phyloP scores from a whole-genome alignment of 257 asterid species.

The Solanum pinnatisectum region DNA sequence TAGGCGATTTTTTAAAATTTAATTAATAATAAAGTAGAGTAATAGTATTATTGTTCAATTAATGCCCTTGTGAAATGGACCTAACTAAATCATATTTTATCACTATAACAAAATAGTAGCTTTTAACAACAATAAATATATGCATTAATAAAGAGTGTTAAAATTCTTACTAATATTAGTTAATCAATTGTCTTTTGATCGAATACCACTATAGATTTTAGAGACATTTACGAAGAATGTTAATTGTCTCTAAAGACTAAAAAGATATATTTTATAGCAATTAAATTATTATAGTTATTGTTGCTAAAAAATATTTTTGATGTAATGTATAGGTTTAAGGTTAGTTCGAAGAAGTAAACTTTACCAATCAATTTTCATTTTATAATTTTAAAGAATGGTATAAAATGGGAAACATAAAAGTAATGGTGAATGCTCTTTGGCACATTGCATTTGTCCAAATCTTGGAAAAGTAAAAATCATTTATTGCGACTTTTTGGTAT shows the following conservation, averaged over 20 bases:
- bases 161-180: too few species aligned
- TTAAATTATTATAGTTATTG: fast-evolving
- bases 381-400: not conserved
- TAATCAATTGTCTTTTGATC: too few species aligned
- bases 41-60: not conserved
- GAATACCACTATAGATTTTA: fast-evolving
- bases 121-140: too few species aligned
- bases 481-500: not conserved
- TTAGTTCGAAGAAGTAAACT: not conserved
- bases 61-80: not conserved
- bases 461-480: not conserved
- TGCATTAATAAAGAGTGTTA: too few species aligned
- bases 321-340: too few species aligned
- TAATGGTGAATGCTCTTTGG: not conserved
- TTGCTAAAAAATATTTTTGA: not conserved
- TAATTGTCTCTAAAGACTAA: too few species aligned
- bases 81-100: not conserved
- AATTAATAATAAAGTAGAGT: not conserved
- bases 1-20: not conserved
- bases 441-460: not conserved
- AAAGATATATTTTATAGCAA: too few species aligned
- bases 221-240: too few species aligned
- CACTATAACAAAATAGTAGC: not conserved
- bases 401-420: not conserved
- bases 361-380: not conserved